Base-by-base conservation (phyloP, 208 protist species). In the Trypanosoma theileri region DNA sequence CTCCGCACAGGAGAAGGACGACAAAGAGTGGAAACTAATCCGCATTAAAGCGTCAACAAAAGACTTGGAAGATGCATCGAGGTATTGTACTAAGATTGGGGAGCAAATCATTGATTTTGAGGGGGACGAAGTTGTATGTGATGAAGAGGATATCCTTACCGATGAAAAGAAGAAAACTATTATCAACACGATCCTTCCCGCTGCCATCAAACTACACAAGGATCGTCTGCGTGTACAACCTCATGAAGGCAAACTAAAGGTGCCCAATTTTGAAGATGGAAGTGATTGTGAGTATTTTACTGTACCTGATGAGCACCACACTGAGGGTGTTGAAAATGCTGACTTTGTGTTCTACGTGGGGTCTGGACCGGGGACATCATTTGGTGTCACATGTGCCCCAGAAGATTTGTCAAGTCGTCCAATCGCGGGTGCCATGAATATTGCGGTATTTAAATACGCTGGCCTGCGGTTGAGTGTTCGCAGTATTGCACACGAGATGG, bases 221-320 rank as follows among this genome's bases (percentile, higher is more conserved):
- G 79, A 86, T 13, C 78, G 81, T n/a, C 69, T 91, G 12, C 75
- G 57, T 17, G 85, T 91, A n/a, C 13, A 66, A 44, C 83, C 4
- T 35, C 4, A 6, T 8, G 6, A 6, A 8, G 28, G 28, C 1
- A 35, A 35, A 6, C 6, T 35, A 6, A 35, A 35, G 1, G 28
- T 35, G 1, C 28, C 28, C 28, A 35, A 35, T 6, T 35, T 35
- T 35, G 28, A 35, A 35, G 28, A 35, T 35, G 28, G 6, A 1
- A 35, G 28, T 35, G 1, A 35, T 35, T 35, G 28, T 6, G 6
- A 35, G 6, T 35, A 35, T 35, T 35, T 35, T 6, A 35, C 28
- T 35, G 28, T 35, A 6, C 28, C 28, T 35, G 28, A 35, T 35
- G 28, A 35, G 28, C 28, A 35, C 6, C 28, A 6, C 28, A 1